phyloP scores from a whole-genome alignment of 768 basidiomycete genomes.

The Pisolithus microcarpus region DNA sequence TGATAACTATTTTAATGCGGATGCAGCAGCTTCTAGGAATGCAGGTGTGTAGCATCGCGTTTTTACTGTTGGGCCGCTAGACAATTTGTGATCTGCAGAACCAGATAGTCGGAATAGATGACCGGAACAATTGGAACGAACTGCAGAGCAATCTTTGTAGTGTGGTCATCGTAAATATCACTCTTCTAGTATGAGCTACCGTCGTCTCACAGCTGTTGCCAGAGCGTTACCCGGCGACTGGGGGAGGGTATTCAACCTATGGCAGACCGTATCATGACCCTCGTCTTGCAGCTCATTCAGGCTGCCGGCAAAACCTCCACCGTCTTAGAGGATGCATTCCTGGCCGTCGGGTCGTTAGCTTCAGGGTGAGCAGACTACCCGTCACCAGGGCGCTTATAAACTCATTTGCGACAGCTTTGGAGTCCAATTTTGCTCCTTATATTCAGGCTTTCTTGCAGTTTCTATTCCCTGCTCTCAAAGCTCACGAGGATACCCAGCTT shows the following conservation, averaged over 20 bases:
- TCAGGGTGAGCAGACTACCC: conserved; percentile 40
- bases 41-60: conserved; percentile 46
- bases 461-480: conserved; percentile 82
- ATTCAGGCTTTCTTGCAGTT: conserved; percentile 79
- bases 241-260: conserved; percentile 77
- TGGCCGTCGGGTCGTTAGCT: conserved; percentile 84
- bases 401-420: conserved; percentile 48
- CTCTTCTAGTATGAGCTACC: background rate
- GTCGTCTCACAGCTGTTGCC: conserved; percentile 5
- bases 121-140: conserved; percentile 98
- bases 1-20: conserved; percentile 74
- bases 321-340: conserved; percentile 92
- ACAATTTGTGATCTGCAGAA: conserved; percentile 39
- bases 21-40: conserved; percentile 84
- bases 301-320: conserved; percentile 90
- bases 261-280: conserved; percentile 92
- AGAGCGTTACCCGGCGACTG: conserved; percentile 85
- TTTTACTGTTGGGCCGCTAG: background rate
- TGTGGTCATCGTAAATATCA: conserved; percentile 66
- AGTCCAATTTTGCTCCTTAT: conserved; percentile 73
- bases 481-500: conserved; percentile 91
- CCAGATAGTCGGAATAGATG: conserved; percentile 91
- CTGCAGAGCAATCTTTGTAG: conserved; percentile 92
- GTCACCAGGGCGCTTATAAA: background rate
- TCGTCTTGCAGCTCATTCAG: conserved; percentile 77